phyloP scores from a whole-genome alignment of 2,329 filamentous ascomycete species.

The Didymella keratinophila region DNA sequence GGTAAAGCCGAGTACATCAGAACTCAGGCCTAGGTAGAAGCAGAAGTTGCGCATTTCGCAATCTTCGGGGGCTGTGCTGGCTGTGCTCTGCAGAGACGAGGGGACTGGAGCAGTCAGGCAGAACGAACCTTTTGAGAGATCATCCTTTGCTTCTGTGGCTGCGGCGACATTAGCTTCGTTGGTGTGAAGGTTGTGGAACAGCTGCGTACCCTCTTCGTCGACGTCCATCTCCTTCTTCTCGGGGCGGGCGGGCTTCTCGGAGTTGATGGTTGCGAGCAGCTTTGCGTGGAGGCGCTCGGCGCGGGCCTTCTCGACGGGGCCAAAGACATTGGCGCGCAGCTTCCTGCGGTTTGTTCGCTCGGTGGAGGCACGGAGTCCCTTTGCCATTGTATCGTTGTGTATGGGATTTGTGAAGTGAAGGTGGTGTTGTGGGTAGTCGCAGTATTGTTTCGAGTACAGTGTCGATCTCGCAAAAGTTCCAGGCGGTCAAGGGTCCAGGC shows the following conservation, averaged over 20 bases:
- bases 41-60: slow-evolving; percentile 45
- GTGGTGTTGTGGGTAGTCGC: slow-evolving; percentile 14
- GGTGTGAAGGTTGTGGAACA: background rate
- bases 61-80: slow-evolving; percentile 18
- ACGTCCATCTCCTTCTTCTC: slow-evolving; percentile 56
- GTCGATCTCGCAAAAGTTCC: slow-evolving; percentile 1
- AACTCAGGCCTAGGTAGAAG: slow-evolving; percentile 50
- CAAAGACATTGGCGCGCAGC: slow-evolving; percentile 83
- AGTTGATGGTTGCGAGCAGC: slow-evolving; percentile 78
- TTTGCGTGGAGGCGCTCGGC: slow-evolving; percentile 86
- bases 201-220: slow-evolving; percentile 50
- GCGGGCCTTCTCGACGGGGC: slow-evolving; percentile 79
- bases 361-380: slow-evolving; percentile 79
- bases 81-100: slow-evolving; percentile 30
- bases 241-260: slow-evolving; percentile 68
- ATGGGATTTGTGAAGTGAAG: background rate
- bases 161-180: background rate
- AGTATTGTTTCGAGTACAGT: slow-evolving; percentile 12
- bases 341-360: slow-evolving; percentile 84
- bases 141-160: slow-evolving; percentile 28
- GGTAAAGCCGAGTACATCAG: slow-evolving; percentile 52
- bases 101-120: slow-evolving; percentile 40
- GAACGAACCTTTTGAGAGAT: slow-evolving; percentile 45
- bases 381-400: slow-evolving; percentile 74
- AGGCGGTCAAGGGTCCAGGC: background rate